Percentiles rank a stretch among this genome's conserved stretches.
phyloP scores from a whole-genome alignment of 2,329 filamentous ascomycete genomes.

The Penicillium sp. region DNA sequence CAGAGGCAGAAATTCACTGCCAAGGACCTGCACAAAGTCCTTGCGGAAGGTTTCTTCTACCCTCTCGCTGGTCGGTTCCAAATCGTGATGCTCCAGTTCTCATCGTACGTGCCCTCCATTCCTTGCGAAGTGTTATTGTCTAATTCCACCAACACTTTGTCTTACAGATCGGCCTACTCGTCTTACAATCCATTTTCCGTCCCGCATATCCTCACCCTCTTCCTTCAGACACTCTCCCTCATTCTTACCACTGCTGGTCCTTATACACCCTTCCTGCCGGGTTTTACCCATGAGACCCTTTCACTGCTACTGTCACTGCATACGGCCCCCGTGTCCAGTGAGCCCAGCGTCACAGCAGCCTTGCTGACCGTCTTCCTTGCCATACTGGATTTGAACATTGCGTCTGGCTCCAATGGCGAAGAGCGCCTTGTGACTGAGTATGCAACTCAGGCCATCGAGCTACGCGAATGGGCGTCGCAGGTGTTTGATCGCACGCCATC shows the following conservation, averaged over 20 bases:
- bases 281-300: constrained; percentile 82
- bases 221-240: constrained; percentile 80
- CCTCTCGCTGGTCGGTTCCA: constrained; percentile 80
- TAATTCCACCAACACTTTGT: constrained; percentile 1
- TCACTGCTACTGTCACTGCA: constrained; percentile 72
- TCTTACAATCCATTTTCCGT: constrained; percentile 64
- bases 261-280: constrained; percentile 68
- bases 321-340: constrained; percentile 52
- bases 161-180: constrained; percentile 32
- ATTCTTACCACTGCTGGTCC: constrained; percentile 81
- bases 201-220: constrained; percentile 71
- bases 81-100: constrained; percentile 56
- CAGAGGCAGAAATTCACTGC: constrained; percentile 59
- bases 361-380: constrained; percentile 76
- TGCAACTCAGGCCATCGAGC: constrained; percentile 76
- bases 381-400: constrained; percentile 72
- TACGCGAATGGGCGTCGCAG: constrained; percentile 76
- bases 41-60: constrained; percentile 77
- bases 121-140: not conserved
- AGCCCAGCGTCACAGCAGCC: constrained; percentile 67
- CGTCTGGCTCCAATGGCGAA: constrained; percentile 50
- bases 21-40: constrained; percentile 74
- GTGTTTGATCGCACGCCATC: constrained; percentile 63
- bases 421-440: constrained; percentile 71
- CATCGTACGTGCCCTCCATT: constrained; percentile 38